These are phyloP conservation scores for Saturnispora serradocipensis DNA, from an alignment of 805 yeast genomes.

Conservation along the genomic window DNA sequence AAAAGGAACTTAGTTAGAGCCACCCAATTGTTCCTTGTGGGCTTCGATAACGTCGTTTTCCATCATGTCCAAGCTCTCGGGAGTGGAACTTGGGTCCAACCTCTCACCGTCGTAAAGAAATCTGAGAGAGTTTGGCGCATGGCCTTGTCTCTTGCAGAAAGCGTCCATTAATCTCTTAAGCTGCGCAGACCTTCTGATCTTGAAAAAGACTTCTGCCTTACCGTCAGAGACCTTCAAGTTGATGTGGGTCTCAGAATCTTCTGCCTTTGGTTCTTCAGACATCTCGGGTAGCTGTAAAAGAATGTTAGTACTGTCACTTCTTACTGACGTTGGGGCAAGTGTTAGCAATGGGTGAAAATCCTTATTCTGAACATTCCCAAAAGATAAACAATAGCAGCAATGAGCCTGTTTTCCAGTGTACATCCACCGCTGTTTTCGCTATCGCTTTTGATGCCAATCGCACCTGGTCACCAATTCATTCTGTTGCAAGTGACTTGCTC, in stretches of 20 bases:
- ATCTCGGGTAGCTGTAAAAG: conserved; percentile 9
- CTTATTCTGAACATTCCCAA: background rate
- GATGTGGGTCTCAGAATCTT: conserved; percentile 49
- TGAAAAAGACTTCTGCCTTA: conserved; percentile 87
- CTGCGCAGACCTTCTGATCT: conserved; percentile 87
- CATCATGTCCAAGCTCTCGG: conserved; percentile 86
- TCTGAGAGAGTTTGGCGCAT: conserved; percentile 70
- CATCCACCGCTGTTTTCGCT: background rate
- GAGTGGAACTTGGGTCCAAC: conserved; percentile 80
- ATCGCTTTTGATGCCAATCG: background rate
- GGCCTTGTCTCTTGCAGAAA: conserved; percentile 96
- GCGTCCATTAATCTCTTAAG: conserved; percentile 95
- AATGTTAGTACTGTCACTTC: background rate
- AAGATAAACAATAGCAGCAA: background rate
- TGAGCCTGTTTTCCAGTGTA: background rate
- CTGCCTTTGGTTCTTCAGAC: conserved; percentile 42
- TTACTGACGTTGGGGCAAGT: background rate
- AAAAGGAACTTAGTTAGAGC: conserved; percentile 19
- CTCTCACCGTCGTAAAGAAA: conserved; percentile 92
- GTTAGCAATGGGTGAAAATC: background rate
- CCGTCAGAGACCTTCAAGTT: conserved; percentile 93
- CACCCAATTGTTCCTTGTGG: conserved; percentile 89
- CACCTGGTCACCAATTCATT: background rate
- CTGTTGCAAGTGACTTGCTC: too few species aligned
- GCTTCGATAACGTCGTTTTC: conserved; percentile 97